A percentile compares a stretch with the other conserved stretches of the same genome.
These are phyloP conservation scores for Nasturtium officinale DNA, from an alignment of 345 rosid species.

Conservation along the genomic window DNA sequence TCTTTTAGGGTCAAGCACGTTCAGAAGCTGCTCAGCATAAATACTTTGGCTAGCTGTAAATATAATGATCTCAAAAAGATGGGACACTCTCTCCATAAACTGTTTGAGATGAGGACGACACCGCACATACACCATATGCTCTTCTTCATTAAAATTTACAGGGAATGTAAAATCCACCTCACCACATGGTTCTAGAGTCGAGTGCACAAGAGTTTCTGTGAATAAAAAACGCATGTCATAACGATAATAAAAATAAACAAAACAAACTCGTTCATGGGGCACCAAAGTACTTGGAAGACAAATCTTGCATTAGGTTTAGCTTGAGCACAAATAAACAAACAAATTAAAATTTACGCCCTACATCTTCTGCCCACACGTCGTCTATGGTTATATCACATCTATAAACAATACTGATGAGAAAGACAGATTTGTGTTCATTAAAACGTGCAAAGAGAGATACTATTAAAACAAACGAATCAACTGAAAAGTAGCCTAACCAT, in stretches of 20 bases:
- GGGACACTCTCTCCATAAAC: slow-evolving; percentile 84
- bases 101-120: slow-evolving; percentile 92
- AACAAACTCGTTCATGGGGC: not conserved
- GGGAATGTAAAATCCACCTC: slow-evolving; percentile 94
- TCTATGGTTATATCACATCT: not conserved
- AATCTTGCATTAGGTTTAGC: not conserved
- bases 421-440: not conserved
- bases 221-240: slow-evolving; percentile 10
- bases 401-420: not conserved
- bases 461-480: not conserved
- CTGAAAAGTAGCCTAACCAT: slow-evolving; percentile 62
- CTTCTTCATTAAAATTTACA: slow-evolving; percentile 77
- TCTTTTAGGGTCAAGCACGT: slow-evolving; percentile 98
- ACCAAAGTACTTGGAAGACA: not conserved
- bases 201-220: slow-evolving; percentile 97
- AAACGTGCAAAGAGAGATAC: not conserved
- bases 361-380: not conserved
- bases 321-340: not conserved
- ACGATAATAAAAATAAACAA: not conserved
- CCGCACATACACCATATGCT: slow-evolving; percentile 86
- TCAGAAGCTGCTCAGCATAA: slow-evolving; percentile 94
- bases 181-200: slow-evolving; percentile 79
- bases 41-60: slow-evolving; percentile 99
- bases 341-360: not conserved
- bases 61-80: slow-evolving; percentile 87